Evolutionary conservation across 139 green algal genomes (phyloP).

Genomic region (Tetraselmis chui): DNA sequence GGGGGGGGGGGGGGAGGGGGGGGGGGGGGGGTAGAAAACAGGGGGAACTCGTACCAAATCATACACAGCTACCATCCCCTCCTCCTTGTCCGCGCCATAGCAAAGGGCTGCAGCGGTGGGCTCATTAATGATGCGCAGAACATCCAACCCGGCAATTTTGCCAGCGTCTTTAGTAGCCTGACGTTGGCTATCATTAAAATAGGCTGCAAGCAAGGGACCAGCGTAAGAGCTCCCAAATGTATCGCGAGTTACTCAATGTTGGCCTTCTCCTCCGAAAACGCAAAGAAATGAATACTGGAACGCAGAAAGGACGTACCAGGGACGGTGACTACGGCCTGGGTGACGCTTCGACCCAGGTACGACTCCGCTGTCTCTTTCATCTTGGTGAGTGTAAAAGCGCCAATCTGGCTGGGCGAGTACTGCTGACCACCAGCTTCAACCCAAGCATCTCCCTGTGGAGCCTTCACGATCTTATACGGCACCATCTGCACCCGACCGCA

Average conservation of each 20-base stretch:
- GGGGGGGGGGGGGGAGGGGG: no score
- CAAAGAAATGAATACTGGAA: no score
- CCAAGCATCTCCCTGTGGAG: constrained; percentile 93
- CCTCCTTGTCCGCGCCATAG: constrained; percentile 96
- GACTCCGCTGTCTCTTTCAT: constrained; percentile 97
- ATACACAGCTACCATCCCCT: constrained; percentile 90
- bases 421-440: constrained; percentile 87
- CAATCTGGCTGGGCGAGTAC: constrained; percentile 92
- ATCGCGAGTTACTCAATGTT: no score
- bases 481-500: constrained; percentile 71
- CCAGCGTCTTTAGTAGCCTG: constrained; percentile 85
- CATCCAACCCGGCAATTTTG: constrained; percentile 83
- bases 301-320: no score
- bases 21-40: no score
- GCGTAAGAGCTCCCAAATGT: no score
- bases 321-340: constrained; percentile 93
- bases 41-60: constrained; percentile 77
- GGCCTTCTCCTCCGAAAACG: no score
- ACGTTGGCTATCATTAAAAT: constrained; percentile 98
- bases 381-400: constrained; percentile 88
- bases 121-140: constrained; percentile 99
- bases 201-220: constrained; percentile 73
- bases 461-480: constrained; percentile 92
- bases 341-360: constrained; percentile 82
- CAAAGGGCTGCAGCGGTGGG: constrained; percentile 91